Evolutionary conservation across 768 basidiomycete species (phyloP).

Genomic region (Lactifluus rugatus): DNA sequence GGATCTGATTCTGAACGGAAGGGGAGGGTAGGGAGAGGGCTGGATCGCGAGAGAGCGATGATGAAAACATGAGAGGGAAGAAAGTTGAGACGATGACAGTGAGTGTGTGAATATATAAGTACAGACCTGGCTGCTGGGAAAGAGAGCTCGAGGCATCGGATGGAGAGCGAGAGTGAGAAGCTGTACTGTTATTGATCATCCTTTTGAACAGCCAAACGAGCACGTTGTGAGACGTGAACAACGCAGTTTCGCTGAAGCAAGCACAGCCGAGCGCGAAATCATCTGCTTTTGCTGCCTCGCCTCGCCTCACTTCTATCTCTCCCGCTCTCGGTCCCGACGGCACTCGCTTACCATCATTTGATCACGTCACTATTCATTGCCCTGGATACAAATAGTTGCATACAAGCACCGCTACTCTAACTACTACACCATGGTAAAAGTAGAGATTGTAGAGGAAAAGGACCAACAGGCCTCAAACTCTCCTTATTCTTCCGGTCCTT

Average conservation of each 20-base stretch:
- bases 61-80: conserved; percentile 24
- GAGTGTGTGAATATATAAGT: conserved; percentile 8
- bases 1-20: conserved; percentile 71
- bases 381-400: not conserved
- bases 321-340: conserved; percentile 5
- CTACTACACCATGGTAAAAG: conserved; percentile 73
- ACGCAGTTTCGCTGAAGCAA: too few relatives aligned
- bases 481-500: conserved; percentile 66
- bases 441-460: conserved; percentile 81
- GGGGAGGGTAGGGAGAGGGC: conserved; percentile 55
- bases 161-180: not conserved
- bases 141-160: conserved; percentile 4
- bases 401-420: not conserved
- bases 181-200: too few relatives aligned
- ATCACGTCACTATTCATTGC: not conserved
- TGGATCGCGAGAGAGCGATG: conserved; percentile 25
- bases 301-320: too few relatives aligned
- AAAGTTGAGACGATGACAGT: conserved; percentile 6
- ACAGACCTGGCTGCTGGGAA: conserved; percentile 4
- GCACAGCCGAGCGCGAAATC: not conserved
- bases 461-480: conserved; percentile 46
- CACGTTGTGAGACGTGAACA: too few relatives aligned
- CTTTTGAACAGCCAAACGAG: too few relatives aligned
- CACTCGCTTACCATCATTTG: not conserved
- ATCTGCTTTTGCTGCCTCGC: not conserved